Percentiles rank a stretch among this genome's conserved stretches.
These are phyloP conservation scores for Lactarius pseudohatsudake DNA, from an alignment of 768 basidiomycete genomes.

Conservation along the genomic window DNA sequence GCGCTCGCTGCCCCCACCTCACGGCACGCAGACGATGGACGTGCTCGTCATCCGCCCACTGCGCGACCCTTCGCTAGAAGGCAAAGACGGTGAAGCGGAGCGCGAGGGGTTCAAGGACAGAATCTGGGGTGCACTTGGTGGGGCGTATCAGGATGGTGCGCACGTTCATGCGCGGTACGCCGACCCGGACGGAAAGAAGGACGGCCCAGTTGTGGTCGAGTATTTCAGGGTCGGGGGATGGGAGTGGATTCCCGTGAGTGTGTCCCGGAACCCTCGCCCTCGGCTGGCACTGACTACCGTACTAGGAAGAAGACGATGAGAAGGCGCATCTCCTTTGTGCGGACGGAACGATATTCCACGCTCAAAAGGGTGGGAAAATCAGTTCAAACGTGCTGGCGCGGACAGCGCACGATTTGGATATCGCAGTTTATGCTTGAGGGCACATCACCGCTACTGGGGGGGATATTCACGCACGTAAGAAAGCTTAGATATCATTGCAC, in stretches of 20 bases:
- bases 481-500: conserved; percentile 9
- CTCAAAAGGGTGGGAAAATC: conserved; percentile 60
- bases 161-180: conserved; percentile 61
- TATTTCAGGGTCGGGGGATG: conserved; percentile 77
- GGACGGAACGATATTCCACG: conserved; percentile 71
- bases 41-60: conserved; percentile 74
- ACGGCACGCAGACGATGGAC: conserved; percentile 54
- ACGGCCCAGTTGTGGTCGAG: conserved; percentile 64
- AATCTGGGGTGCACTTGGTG: conserved; percentile 51
- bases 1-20: conserved; percentile 44
- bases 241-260: conserved; percentile 82
- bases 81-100: conserved; percentile 42
- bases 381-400: conserved; percentile 45
- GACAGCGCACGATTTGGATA: conserved; percentile 37
- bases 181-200: conserved; percentile 46
- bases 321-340: conserved; percentile 72
- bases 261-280: background rate
- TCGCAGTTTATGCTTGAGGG: conserved; percentile 51
- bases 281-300: conserved; percentile 8
- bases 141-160: conserved; percentile 76
- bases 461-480: background rate
- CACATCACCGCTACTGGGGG: background rate
- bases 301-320: conserved; percentile 58
- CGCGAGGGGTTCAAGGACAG: conserved; percentile 54
- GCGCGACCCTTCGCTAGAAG: conserved; percentile 49